phyloP scores from a whole-genome alignment of 345 rosid genomes.

The Eucalyptus shirleyi region DNA sequence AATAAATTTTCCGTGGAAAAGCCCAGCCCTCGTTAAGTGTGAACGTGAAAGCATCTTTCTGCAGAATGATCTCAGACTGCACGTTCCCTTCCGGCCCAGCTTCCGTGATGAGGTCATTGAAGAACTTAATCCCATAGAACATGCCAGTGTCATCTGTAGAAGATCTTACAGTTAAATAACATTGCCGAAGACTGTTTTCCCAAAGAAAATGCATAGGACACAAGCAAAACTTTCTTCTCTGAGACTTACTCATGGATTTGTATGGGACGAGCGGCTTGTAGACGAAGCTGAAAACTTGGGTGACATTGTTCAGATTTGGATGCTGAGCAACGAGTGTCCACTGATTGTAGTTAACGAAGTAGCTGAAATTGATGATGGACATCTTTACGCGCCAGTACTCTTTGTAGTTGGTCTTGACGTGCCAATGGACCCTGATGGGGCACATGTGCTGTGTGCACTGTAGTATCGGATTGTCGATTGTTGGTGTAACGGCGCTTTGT shows the following conservation, averaged over 20 bases:
- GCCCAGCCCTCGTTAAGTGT: conserved; percentile 71
- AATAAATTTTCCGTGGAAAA: conserved; percentile 60
- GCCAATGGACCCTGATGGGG: conserved; percentile 19
- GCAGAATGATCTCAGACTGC: conserved; percentile 53
- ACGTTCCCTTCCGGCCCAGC: conserved; percentile 52
- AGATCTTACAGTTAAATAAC: background rate
- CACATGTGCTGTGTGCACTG: conserved; percentile 12
- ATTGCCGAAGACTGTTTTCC: background rate
- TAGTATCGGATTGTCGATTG: background rate
- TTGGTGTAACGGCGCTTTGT: background rate
- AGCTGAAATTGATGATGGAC: conserved; percentile 10
- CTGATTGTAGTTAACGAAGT: conserved; percentile 6
- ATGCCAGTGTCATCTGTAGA: conserved; percentile 49
- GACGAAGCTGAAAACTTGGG: conserved; percentile 40
- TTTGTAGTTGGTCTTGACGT: conserved; percentile 16
- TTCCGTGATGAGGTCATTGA: conserved; percentile 50
- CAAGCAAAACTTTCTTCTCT: background rate
- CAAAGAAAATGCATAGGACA: background rate
- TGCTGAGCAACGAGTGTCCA: conserved; percentile 28
- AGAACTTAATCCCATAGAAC: conserved; percentile 48
- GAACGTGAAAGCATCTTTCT: conserved; percentile 39
- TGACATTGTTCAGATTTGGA: conserved; percentile 14
- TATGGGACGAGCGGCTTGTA: conserved; percentile 34
- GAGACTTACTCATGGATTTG: conserved; percentile 33
- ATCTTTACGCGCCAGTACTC: conserved; percentile 21